A percentile compares a stretch with the other conserved stretches of the same genome.
phyloP scores from a whole-genome alignment of 495 filamentous ascomycete genomes.

The Talaromyces nanjingensis region DNA sequence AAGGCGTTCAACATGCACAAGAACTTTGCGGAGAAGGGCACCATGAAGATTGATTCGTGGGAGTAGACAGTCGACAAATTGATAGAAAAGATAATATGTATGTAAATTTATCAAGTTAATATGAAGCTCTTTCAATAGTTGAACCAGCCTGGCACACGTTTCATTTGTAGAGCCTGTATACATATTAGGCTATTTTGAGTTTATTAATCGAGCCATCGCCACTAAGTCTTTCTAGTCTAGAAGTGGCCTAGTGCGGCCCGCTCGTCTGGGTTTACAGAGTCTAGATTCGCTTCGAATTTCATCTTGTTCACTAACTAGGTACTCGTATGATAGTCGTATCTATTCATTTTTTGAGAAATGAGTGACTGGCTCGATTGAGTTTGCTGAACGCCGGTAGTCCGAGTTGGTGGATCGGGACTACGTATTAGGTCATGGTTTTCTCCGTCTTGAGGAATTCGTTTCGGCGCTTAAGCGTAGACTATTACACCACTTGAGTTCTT shows the following conservation, averaged over 20 bases:
- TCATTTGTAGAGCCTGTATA: no score
- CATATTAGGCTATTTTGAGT: no score
- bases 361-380: not conserved
- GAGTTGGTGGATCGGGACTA: not conserved
- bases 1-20: slow-evolving; percentile 87
- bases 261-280: not conserved
- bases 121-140: not conserved
- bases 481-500: not conserved
- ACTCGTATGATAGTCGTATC: not conserved
- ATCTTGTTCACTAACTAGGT: not conserved
- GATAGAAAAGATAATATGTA: no score
- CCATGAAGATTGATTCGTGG: slow-evolving; percentile 69
- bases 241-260: not conserved
- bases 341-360: not conserved
- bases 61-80: slow-evolving; percentile 19
- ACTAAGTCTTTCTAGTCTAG: not conserved
- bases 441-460: not conserved
- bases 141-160: no score
- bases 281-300: not conserved
- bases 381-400: not conserved
- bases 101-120: not conserved
- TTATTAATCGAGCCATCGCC: no score
- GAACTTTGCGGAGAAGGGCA: slow-evolving; percentile 71
- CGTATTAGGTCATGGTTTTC: not conserved
- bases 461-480: not conserved